These are phyloP conservation scores for Oxalis stricta DNA, from an alignment of 441 rosid species.

Conservation along the genomic window DNA sequence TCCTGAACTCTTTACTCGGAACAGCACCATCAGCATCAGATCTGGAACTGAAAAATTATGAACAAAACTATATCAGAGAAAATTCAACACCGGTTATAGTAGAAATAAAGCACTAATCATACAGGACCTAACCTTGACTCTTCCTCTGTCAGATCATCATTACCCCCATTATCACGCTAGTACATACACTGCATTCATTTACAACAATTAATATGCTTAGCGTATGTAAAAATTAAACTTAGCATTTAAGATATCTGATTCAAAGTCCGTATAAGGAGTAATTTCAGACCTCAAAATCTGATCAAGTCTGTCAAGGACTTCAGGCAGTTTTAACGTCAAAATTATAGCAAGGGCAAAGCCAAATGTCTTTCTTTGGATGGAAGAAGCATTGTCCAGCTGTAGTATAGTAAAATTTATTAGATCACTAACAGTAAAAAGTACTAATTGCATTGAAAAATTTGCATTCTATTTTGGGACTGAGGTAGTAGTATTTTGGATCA, in stretches of 20 bases:
- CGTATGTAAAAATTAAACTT: conserved; percentile 1
- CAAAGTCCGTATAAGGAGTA: too few species aligned
- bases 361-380: conserved; percentile 57
- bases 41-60: conserved; percentile 21
- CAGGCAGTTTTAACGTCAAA: conserved; percentile 81
- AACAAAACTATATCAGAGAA: background rate
- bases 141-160: conserved; percentile 61
- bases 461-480: too few species aligned
- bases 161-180: conserved; percentile 78
- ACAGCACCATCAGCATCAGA: conserved; percentile 42
- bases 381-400: conserved; percentile 76
- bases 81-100: background rate
- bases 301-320: conserved; percentile 88
- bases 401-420: conserved; percentile 4
- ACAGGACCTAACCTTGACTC: conserved; percentile 55
- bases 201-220: background rate
- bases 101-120: background rate
- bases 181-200: conserved; percentile 46
- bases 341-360: conserved; percentile 84
- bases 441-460: too few species aligned
- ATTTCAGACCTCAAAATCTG: conserved; percentile 64
- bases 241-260: background rate
- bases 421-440: conserved; percentile 1
- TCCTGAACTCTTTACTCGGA: conserved; percentile 72
- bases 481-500: too few species aligned